These are phyloP conservation scores for Scheffersomyces amazonensis DNA, from an alignment of 805 yeast species.

Conservation along the genomic window DNA sequence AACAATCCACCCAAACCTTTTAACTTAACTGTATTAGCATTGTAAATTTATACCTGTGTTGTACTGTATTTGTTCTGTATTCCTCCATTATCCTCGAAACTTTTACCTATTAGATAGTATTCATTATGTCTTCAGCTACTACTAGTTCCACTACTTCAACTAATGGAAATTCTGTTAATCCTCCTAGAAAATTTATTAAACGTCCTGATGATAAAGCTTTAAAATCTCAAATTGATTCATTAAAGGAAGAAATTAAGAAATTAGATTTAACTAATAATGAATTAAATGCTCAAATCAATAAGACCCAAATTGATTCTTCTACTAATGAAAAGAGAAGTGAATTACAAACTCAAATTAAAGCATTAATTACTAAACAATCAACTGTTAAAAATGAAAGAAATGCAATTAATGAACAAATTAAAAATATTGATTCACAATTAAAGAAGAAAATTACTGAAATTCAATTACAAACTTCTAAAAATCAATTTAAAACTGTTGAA, in stretches of 20 bases:
- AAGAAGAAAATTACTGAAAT: conserved; percentile 77
- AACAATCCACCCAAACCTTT: too few relatives aligned
- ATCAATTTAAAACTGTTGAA: conserved; percentile 60
- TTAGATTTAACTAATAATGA: conserved; percentile 54
- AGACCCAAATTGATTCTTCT: conserved; percentile 28
- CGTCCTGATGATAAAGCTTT: conserved; percentile 70
- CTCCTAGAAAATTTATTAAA: conserved; percentile 55
- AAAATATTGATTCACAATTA: conserved; percentile 62
- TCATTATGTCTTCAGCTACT: neutral
- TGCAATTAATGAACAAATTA: conserved; percentile 67
- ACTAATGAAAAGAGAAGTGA: conserved; percentile 28
- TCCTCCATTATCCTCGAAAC: too few relatives aligned
- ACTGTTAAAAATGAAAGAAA: conserved; percentile 47
- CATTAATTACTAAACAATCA: conserved; percentile 44
- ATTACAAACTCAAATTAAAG: conserved; percentile 36
- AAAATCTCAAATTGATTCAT: conserved; percentile 53
- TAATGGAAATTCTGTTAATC: conserved; percentile 8
- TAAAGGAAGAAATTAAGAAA: conserved; percentile 61
- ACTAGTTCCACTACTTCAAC: too few relatives aligned
- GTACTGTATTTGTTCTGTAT: too few relatives aligned
- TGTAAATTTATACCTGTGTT: too few relatives aligned
- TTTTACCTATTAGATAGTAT: too few relatives aligned
- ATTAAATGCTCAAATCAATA: conserved; percentile 53
- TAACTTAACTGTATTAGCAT: too few relatives aligned
- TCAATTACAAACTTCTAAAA: conserved; percentile 66